phyloP scores from a whole-genome alignment of 148 eudicot species.

The Rhododendron williamsianum region DNA sequence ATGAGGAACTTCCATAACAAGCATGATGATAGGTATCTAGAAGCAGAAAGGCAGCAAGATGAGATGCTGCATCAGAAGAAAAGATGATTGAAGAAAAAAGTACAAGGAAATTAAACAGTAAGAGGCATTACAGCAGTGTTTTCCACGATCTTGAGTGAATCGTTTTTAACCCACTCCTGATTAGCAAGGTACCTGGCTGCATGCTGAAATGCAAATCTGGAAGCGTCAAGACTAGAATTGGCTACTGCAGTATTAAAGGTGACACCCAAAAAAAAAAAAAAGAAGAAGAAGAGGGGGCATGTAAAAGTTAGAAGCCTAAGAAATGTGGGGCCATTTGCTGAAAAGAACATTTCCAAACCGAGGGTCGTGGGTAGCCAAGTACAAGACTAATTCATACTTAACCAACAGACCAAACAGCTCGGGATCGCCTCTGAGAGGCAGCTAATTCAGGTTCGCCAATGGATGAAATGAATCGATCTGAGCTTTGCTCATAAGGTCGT shows the following conservation, averaged over 20 bases:
- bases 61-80: not conserved
- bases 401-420: not conserved
- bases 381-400: not conserved
- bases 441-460: not conserved
- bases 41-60: constrained; percentile 15
- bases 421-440: not conserved
- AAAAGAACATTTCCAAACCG: not conserved
- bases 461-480: not conserved
- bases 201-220: constrained; percentile 51
- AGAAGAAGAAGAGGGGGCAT: not conserved
- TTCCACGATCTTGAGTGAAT: constrained; percentile 94
- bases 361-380: not conserved
- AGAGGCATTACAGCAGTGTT: constrained; percentile 71
- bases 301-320: not conserved
- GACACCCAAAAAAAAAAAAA: not conserved
- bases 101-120: not conserved
- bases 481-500: not conserved
- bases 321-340: not conserved
- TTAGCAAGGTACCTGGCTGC: constrained; percentile 97
- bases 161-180: constrained; percentile 98
- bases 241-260: constrained; percentile 3
- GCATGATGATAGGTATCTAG: constrained; percentile 97
- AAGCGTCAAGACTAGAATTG: constrained; percentile 6
- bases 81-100: constrained; percentile 10
- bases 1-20: constrained; percentile 92